Conservation (phyloP, 305 asterid genomes). For the Striga hermonthica region DNA sequence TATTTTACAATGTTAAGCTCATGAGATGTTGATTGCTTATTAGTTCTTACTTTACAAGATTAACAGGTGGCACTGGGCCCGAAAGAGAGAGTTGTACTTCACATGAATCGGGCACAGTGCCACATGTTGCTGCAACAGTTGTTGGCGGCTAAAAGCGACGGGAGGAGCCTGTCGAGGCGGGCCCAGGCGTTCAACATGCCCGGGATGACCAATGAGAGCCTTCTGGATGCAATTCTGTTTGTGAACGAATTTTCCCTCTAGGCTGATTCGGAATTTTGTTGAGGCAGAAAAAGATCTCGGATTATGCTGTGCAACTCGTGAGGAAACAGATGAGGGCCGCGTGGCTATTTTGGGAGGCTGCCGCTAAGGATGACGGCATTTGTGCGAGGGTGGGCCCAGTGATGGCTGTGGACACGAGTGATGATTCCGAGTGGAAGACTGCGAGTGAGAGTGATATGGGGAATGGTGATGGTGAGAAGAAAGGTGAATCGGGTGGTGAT, state of each 20-base stretch:
- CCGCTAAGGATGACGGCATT: too few species aligned
- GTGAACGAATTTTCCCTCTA: conserved; percentile 37
- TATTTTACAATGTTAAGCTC: too few species aligned
- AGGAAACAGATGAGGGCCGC: conserved; percentile 72
- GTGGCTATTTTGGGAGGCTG: conserved; percentile 57
- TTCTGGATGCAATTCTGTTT: conserved; percentile 70
- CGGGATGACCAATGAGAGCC: conserved; percentile 80
- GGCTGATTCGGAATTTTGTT: conserved; percentile 29
- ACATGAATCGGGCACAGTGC: conserved; percentile 69
- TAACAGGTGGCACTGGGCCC: too few species aligned
- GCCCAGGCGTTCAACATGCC: conserved; percentile 79
- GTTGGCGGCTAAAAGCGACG: conserved; percentile 63
- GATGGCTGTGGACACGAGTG: too few species aligned
- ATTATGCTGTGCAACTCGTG: conserved; percentile 61
- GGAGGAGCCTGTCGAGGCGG: conserved; percentile 75
- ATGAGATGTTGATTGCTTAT: too few species aligned
- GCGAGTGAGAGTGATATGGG: too few species aligned
- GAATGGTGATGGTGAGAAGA: too few species aligned
- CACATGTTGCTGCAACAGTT: conserved; percentile 41
- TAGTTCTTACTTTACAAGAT: too few species aligned
- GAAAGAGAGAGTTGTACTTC: conserved; percentile 56
- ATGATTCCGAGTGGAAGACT: too few species aligned
- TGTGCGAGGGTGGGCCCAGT: too few species aligned
- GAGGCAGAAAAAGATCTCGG: conserved; percentile 42
- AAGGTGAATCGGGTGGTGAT: too few species aligned